Conservation (phyloP, 169 alveolate species). For the Cystoisospora suis region DNA sequence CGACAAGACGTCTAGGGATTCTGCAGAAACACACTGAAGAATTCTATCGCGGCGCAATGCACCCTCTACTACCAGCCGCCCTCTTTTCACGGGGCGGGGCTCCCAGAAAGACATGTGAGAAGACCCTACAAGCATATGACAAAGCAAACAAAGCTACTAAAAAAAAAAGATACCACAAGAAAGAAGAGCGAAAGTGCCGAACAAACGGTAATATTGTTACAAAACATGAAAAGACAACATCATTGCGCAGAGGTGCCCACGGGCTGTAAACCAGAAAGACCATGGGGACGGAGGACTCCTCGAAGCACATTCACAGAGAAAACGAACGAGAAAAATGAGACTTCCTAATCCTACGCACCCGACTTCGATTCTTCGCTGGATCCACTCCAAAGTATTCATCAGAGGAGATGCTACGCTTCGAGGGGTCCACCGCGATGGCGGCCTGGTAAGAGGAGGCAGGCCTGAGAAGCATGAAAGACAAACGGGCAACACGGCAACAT, state of each 20-base stretch:
- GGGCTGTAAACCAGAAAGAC: too few relatives aligned
- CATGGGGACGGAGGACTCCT: background rate
- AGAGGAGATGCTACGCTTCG: conserved; percentile 54
- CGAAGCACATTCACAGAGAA: background rate
- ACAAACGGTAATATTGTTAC: too few relatives aligned
- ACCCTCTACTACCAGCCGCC: too few relatives aligned
- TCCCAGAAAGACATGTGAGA: background rate
- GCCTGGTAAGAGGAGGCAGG: conserved; percentile 49
- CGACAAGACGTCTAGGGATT: background rate
- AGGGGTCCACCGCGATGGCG: conserved; percentile 55
- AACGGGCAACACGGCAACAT: background rate
- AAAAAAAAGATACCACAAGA: background rate
- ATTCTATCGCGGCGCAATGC: too few relatives aligned
- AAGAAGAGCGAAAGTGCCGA: background rate
- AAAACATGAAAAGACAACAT: too few relatives aligned
- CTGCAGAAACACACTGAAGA: too few relatives aligned
- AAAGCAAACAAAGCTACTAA: background rate
- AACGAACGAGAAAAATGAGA: background rate
- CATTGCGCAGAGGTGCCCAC: too few relatives aligned
- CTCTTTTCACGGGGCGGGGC: too few relatives aligned
- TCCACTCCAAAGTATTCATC: conserved; percentile 57
- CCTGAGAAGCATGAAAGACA: background rate
- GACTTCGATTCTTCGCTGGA: background rate
- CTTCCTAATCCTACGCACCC: background rate
- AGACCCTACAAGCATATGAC: background rate